Conservation (phyloP, 202 grass and related monocot species). For the Carex arenaria region DNA sequence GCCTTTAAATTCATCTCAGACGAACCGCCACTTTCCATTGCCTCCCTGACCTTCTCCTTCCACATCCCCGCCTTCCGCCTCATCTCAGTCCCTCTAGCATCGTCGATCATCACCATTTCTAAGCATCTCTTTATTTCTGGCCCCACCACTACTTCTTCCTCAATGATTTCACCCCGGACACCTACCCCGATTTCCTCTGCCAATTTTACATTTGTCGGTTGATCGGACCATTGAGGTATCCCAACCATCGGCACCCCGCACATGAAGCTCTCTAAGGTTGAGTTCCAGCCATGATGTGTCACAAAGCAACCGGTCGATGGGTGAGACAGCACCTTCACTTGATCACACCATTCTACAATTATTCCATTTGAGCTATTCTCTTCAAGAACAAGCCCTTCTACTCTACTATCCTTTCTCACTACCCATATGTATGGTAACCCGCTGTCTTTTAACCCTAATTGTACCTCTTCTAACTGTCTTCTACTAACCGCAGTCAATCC, state of each 20-base stretch:
- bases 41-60: conserved; percentile 17
- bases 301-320: conserved; percentile 56
- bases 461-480: conserved; percentile 44
- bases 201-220: conserved; percentile 26
- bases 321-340: conserved; percentile 51
- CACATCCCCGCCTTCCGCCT: conserved; percentile 7
- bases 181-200: conserved; percentile 15
- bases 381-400: conserved; percentile 12
- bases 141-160: background rate
- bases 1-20: conserved; percentile 8
- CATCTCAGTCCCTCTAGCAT: conserved; percentile 5
- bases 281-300: conserved; percentile 83
- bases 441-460: conserved; percentile 8
- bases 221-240: conserved; percentile 36
- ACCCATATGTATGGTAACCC: conserved; percentile 35
- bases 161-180: background rate
- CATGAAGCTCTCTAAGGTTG: conserved; percentile 35
- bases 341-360: conserved; percentile 67
- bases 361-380: conserved; percentile 3
- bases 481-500: conserved; percentile 20
- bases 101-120: conserved; percentile 26
- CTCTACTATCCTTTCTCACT: conserved; percentile 35
- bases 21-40: background rate
- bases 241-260: conserved; percentile 33
- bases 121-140: conserved; percentile 23